These are phyloP conservation scores for Daucus carota DNA, from an alignment of 129 eudicot species.

Conservation along the genomic window DNA sequence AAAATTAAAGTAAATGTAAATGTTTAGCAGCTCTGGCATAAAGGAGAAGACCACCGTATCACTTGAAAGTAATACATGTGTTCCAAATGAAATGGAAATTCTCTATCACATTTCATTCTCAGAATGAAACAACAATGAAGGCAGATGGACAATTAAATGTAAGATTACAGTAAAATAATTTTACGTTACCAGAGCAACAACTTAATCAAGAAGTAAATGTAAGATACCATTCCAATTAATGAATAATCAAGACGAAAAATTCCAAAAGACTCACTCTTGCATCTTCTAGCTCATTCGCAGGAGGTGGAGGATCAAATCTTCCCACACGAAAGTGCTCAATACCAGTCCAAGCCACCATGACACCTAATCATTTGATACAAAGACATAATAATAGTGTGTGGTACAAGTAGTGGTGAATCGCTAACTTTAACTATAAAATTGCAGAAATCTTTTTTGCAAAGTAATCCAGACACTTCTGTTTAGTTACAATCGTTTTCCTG, in stretches of 20 bases:
- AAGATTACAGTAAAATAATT: background rate
- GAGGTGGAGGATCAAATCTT: slow-evolving; percentile 95
- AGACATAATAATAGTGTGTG: background rate
- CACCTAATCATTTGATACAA: slow-evolving; percentile 36
- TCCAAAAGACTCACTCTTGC: slow-evolving; percentile 41
- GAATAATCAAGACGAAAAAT: background rate
- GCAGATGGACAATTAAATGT: background rate
- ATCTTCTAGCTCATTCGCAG: slow-evolving; percentile 70
- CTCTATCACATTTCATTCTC: background rate
- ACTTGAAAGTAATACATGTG: background rate
- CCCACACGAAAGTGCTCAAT: slow-evolving; percentile 86
- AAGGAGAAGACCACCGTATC: background rate
- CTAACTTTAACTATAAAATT: background rate
- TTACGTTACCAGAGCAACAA: background rate
- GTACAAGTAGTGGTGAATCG: background rate
- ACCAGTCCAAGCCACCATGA: slow-evolving; percentile 98
- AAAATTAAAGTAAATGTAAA: background rate
- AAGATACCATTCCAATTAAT: background rate
- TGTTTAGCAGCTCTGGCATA: background rate
- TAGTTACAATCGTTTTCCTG: background rate
- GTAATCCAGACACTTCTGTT: background rate
- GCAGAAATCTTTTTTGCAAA: background rate
- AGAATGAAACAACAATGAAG: background rate
- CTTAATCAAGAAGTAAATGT: background rate
- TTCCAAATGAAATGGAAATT: background rate